Conservation (phyloP, 2,329 filamentous ascomycete species). For the Colletotrichum lupini region DNA sequence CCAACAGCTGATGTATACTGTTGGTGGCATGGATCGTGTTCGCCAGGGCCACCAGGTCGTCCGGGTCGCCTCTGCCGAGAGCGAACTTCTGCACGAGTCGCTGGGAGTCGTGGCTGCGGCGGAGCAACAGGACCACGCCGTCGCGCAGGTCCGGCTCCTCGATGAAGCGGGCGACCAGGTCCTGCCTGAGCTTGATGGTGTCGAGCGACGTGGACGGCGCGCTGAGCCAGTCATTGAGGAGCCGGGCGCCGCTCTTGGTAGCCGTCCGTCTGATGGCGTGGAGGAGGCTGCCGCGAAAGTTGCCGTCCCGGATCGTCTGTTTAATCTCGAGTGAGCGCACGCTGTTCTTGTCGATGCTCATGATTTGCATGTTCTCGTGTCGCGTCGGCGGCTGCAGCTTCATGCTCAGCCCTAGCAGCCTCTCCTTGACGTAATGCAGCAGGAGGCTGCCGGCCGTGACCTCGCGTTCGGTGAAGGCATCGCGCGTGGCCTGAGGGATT, state of each 20-base stretch:
- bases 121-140: constrained; percentile 73
- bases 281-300: constrained; percentile 84
- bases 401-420: constrained; percentile 81
- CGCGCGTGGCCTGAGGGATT: constrained; percentile 63
- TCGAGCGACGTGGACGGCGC: constrained; percentile 88
- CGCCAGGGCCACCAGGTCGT: constrained; percentile 87
- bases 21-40: constrained; percentile 82
- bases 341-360: constrained; percentile 93
- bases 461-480: constrained; percentile 75
- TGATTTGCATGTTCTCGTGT: constrained; percentile 78
- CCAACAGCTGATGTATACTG: constrained; percentile 67
- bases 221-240: constrained; percentile 88
- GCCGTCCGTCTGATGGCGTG: constrained; percentile 91
- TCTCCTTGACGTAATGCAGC: constrained; percentile 85
- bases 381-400: constrained; percentile 86
- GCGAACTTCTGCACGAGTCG: constrained; percentile 95
- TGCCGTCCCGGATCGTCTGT: constrained; percentile 83
- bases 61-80: constrained; percentile 88
- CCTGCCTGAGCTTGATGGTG: constrained; percentile 81
- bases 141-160: constrained; percentile 75
- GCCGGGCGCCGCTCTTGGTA: constrained; percentile 88
- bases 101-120: constrained; percentile 84
- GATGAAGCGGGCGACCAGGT: constrained; percentile 83
- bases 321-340: constrained; percentile 90
- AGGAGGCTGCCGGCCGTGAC: constrained; percentile 81